phyloP scores from a whole-genome alignment of 2,329 filamentous ascomycete species.

The Aureobasidium leucospermi region DNA sequence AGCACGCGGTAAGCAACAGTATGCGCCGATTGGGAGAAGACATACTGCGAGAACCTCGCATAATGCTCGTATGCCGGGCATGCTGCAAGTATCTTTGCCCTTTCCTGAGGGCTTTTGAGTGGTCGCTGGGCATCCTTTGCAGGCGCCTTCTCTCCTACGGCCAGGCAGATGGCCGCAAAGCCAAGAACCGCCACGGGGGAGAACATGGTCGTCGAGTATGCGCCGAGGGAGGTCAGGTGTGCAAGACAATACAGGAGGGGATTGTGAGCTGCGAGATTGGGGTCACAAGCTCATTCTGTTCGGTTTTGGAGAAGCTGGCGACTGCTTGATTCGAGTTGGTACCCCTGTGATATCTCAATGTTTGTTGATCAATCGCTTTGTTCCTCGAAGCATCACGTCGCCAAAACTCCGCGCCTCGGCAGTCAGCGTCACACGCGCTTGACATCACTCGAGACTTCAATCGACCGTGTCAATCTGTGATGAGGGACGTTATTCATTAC shows the following conservation, averaged over 20 bases:
- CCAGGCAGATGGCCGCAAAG: conserved; percentile 23
- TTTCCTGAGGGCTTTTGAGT: conserved; percentile 21
- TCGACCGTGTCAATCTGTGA: too few species aligned
- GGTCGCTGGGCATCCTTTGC: conserved; percentile 18
- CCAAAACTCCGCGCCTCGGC: neutral
- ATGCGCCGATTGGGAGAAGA: neutral
- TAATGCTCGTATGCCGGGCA: conserved; percentile 34
- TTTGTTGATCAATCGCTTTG: neutral
- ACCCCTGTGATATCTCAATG: too few species aligned
- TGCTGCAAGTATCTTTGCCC: conserved; percentile 28
- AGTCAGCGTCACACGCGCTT: neutral
- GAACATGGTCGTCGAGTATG: neutral
- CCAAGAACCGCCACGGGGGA: conserved; percentile 20
- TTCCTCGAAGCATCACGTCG: neutral
- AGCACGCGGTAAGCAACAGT: conserved; percentile 17
- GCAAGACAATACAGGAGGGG: too few species aligned
- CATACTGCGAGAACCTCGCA: conserved; percentile 31
- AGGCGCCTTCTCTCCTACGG: conserved; percentile 16
- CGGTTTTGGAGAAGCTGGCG: neutral
- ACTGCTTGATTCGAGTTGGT: too few species aligned
- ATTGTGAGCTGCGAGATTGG: too few species aligned
- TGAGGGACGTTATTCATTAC: conserved; percentile 2
- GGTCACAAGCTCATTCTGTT: neutral
- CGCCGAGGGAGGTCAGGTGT: too few species aligned
- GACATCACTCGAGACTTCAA: neutral